A percentile compares a stretch with the other conserved stretches of the same genome.
Evolutionary conservation across 2,329 filamentous ascomycete species (phyloP).

Genomic region (Fusarium sp.): DNA sequence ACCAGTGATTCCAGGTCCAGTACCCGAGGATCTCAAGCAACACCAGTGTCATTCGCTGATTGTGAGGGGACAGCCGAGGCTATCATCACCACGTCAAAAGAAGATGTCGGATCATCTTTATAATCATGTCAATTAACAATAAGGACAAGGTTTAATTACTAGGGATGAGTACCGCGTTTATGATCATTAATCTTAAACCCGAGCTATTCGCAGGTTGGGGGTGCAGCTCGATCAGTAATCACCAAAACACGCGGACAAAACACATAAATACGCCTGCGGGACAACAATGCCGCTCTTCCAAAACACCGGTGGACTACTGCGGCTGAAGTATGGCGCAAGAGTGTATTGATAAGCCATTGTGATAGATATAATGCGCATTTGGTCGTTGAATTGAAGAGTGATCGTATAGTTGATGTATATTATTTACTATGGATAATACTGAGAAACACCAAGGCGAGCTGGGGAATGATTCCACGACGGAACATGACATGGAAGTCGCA

Average conservation of each 20-base stretch:
- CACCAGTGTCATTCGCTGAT: background rate
- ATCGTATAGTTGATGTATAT: background rate
- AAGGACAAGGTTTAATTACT: background rate
- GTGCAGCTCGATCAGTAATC: slow-evolving; percentile 30
- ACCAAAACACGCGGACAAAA: background rate
- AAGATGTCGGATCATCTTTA: background rate
- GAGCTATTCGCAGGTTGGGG: background rate
- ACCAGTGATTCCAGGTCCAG: background rate
- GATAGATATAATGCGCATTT: background rate
- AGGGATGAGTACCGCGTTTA: background rate
- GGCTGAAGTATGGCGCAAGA: background rate
- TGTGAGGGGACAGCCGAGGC: background rate
- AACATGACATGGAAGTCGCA: slow-evolving; percentile 48
- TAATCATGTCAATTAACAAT: background rate
- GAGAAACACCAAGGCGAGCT: slow-evolving; percentile 6
- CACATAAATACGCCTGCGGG: slow-evolving; percentile 2
- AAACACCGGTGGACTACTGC: background rate
- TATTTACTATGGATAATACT: slow-evolving; percentile 14
- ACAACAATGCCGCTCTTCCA: background rate
- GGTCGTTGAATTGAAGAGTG: background rate
- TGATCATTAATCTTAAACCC: slow-evolving; percentile 30
- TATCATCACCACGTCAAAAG: no score
- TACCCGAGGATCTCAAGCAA: background rate
- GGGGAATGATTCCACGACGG: slow-evolving; percentile 26
- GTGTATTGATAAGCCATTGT: background rate